phyloP scores from a whole-genome alignment of 192 early-diverging fungal species.

The Dimargaris xerosporica region DNA sequence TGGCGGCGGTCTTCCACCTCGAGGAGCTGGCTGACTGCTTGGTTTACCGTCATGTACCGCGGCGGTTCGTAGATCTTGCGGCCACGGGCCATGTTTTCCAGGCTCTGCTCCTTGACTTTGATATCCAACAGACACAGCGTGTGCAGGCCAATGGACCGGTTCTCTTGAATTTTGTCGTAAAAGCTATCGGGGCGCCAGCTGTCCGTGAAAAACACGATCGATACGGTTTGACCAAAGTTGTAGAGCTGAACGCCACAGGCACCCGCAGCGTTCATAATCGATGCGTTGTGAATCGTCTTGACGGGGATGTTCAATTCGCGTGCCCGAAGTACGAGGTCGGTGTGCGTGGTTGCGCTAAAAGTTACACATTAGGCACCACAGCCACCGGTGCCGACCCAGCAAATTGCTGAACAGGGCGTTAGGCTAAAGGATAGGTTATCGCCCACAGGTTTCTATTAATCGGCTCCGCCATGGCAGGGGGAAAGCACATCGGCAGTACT shows the following conservation, averaged over 20 bases:
- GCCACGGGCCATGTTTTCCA: conserved; percentile 73
- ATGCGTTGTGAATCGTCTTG: conserved; percentile 95
- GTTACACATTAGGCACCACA: too few species aligned
- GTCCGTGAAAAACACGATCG: conserved; percentile 95
- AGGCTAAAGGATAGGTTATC: too few species aligned
- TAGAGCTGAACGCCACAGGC: conserved; percentile 93
- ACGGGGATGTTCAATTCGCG: conserved; percentile 71
- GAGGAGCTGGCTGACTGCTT: conserved; percentile 80
- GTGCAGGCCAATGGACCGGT: conserved; percentile 70
- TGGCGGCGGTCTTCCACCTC: conserved; percentile 74
- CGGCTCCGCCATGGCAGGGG: too few species aligned
- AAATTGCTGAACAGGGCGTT: too few species aligned
- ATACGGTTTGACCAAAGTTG: conserved; percentile 97
- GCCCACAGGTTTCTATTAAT: too few species aligned
- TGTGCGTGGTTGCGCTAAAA: conserved; percentile 94
- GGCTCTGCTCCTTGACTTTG: conserved; percentile 9
- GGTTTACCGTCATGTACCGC: conserved; percentile 93
- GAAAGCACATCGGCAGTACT: too few species aligned
- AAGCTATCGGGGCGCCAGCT: conserved; percentile 94
- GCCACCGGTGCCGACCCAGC: too few species aligned
- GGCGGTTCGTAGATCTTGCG: conserved; percentile 93
- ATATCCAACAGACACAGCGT: conserved; percentile 77
- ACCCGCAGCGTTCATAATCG: conserved; percentile 97
- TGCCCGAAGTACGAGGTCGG: conserved; percentile 88
- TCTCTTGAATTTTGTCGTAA: conserved; percentile 84